Evolutionary conservation across 306 rosid genomes (phyloP).

Genomic region (Hylodesmum podocarpum): DNA sequence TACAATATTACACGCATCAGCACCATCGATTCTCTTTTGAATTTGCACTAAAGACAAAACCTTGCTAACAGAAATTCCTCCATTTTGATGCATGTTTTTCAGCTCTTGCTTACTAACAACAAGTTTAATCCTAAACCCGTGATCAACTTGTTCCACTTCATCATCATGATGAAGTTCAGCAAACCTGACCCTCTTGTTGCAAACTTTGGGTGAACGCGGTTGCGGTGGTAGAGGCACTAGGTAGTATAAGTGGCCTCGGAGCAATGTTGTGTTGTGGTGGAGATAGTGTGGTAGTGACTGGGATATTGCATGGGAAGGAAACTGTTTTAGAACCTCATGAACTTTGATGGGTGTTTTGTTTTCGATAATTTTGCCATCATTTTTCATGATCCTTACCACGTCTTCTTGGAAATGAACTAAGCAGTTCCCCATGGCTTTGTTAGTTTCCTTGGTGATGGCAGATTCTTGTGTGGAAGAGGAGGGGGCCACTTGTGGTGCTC

Average conservation of each 20-base stretch:
- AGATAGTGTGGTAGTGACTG: constrained; percentile 49
- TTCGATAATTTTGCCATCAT: constrained; percentile 66
- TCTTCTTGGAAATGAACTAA: constrained; percentile 43
- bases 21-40: constrained; percentile 17
- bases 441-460: not conserved
- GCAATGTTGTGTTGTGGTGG: constrained; percentile 46
- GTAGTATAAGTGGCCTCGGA: constrained; percentile 47
- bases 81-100: constrained; percentile 46
- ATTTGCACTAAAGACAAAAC: constrained; percentile 35
- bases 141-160: constrained; percentile 17
- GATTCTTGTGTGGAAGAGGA: not conserved
- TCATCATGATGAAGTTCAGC: constrained; percentile 37
- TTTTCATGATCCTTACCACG: constrained; percentile 53
- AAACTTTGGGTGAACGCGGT: constrained; percentile 14
- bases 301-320: constrained; percentile 55
- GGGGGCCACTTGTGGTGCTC: not conserved
- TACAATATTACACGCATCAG: not conserved
- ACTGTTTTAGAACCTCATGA: constrained; percentile 50
- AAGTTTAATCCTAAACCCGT: constrained; percentile 62
- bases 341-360: constrained; percentile 61
- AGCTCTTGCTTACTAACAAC: constrained; percentile 63
- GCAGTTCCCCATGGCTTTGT: constrained; percentile 65
- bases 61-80: constrained; percentile 43
- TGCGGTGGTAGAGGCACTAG: constrained; percentile 51
- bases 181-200: constrained; percentile 57